Evolutionary conservation across 495 filamentous ascomycete species (phyloP), one percentile per base, ranked within the genome.

Genomic region (Trichocladium antarcticum): DNA sequence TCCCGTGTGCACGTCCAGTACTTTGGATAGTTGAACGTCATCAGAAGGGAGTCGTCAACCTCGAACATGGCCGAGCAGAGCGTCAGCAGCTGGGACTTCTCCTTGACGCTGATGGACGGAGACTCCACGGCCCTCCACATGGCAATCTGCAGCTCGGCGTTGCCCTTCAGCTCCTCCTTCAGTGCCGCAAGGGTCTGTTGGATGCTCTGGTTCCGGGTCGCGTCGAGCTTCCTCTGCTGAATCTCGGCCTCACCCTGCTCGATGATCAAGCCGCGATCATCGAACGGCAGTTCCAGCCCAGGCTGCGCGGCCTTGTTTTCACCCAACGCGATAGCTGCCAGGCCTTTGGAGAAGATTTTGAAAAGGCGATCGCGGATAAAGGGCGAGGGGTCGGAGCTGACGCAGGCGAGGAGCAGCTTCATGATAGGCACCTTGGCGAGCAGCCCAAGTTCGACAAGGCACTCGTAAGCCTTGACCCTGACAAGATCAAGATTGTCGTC

Each of bases 301-400:
- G 51, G 45, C 58, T 65, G 57, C 6, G 45, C 31, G n/a, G 58
- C 47, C 47, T 68, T 59, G 50, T 57, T 61, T 42, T 85, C 80
- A 24, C 86, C 88, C 39, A 93, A 76, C 4, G 90, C 90, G 45
- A 95, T 75, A 46, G 79, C 75, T 2, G 86, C 93, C 28, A 99
- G 71, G 1, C 80, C 83, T 43, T 72, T 75, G 45, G 75, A 79
- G 59, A 97, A 80, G 0, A 82, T 61, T 47, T 72, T 70, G 49
- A 85, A 77, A 6, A 95, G 71, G 16, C 74, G 72, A 22, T 79
- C 72, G 16, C 93, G 82, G 27, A 95, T 74, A 61, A 81, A 90
- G 2, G 87, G 80, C 1, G 92, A 96, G 11, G 77, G 75, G 62
- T 96, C 90, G 5, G 77, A 79, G 19, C 78, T 84, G 58, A 93